phyloP scores from a whole-genome alignment of 2,329 filamentous ascomycete species.

The Nothophoma quercina region DNA sequence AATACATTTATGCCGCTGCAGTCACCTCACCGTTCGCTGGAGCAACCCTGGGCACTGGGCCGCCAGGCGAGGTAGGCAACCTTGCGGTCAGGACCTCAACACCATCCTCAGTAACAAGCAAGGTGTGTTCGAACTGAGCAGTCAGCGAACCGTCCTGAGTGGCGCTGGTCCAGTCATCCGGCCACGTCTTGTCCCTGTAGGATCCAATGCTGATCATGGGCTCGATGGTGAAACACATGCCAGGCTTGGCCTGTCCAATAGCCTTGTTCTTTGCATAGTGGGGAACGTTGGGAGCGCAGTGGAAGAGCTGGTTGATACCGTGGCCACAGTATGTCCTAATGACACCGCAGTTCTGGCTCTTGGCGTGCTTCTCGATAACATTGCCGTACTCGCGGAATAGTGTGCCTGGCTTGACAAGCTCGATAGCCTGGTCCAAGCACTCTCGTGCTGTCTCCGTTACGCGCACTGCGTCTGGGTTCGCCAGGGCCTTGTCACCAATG shows the following conservation, averaged over 20 bases:
- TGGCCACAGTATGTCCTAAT: slow-evolving; percentile 97
- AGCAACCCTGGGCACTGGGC: slow-evolving; percentile 67
- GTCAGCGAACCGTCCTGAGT: slow-evolving; percentile 89
- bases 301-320: slow-evolving; percentile 92
- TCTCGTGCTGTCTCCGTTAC: slow-evolving; percentile 91
- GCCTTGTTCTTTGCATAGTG: slow-evolving; percentile 99
- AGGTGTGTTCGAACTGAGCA: slow-evolving; percentile 91
- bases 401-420: slow-evolving; percentile 90
- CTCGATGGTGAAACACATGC: slow-evolving; percentile 99
- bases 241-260: slow-evolving; percentile 89
- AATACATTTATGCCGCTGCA: slow-evolving; percentile 21
- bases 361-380: slow-evolving; percentile 94
- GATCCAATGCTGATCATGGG: slow-evolving; percentile 96
- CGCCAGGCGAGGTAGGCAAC: slow-evolving; percentile 75
- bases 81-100: slow-evolving; percentile 83
- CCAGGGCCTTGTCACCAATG: slow-evolving; percentile 84
- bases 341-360: slow-evolving; percentile 82
- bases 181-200: slow-evolving; percentile 94
- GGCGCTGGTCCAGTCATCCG: slow-evolving; percentile 97
- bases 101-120: slow-evolving; percentile 82
- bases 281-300: slow-evolving; percentile 90
- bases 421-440: slow-evolving; percentile 89
- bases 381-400: slow-evolving; percentile 93
- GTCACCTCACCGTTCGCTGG: slow-evolving; percentile 36
- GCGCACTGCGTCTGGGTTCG: slow-evolving; percentile 84